Evolutionary conservation across 768 basidiomycete species (phyloP).

Genomic region (Amanita muscaria): DNA sequence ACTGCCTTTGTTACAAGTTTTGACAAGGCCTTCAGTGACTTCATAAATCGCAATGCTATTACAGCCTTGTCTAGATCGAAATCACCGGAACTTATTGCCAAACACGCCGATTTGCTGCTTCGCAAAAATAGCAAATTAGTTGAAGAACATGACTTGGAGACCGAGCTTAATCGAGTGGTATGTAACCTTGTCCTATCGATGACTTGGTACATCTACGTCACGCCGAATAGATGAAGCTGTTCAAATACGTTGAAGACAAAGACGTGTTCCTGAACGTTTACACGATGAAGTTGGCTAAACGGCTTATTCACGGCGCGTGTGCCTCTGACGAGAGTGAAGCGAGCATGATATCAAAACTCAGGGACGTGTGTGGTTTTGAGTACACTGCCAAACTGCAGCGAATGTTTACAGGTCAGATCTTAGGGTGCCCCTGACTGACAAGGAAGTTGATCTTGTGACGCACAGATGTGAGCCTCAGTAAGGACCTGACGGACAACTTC

Average conservation of each 20-base stretch:
- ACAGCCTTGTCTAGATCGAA: constrained; percentile 81
- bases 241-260: constrained; percentile 98
- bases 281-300: constrained; percentile 86
- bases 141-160: constrained; percentile 87
- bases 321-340: constrained; percentile 95
- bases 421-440: neutral
- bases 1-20: constrained; percentile 89
- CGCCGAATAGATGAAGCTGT: constrained; percentile 76
- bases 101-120: constrained; percentile 82
- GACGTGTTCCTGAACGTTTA: constrained; percentile 99
- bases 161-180: constrained; percentile 85
- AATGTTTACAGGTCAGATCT: constrained; percentile 80
- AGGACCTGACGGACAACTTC: constrained; percentile 92
- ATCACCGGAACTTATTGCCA: constrained; percentile 88
- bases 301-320: constrained; percentile 84
- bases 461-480: constrained; percentile 88
- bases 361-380: constrained; percentile 94
- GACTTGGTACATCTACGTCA: constrained; percentile 22
- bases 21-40: constrained; percentile 92
- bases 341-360: constrained; percentile 96
- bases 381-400: constrained; percentile 93
- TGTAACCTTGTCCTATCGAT: constrained; percentile 29
- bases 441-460: neutral
- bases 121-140: constrained; percentile 94
- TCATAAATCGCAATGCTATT: constrained; percentile 88